Conservation (phyloP, 441 rosid genomes). For the Gossypium trilobum region DNA sequence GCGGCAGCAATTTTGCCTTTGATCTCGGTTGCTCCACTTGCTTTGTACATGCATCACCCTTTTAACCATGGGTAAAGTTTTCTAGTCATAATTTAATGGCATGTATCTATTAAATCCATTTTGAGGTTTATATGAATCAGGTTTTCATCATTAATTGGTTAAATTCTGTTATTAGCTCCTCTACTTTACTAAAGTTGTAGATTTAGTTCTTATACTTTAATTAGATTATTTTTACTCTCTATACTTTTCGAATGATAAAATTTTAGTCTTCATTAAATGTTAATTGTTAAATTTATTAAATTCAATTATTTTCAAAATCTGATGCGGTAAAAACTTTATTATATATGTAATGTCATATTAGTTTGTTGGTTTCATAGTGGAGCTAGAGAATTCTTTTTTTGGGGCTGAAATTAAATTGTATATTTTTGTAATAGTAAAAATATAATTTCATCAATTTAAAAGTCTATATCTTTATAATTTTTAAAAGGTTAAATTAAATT, state of each 20-base stretch:
- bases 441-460: too few species aligned
- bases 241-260: not conserved
- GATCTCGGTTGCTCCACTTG: constrained; percentile 37
- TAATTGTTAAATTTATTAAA: too few species aligned
- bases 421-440: too few species aligned
- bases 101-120: not conserved
- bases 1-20: constrained; percentile 50
- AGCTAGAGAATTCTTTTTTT: too few species aligned
- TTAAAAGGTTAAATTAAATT: too few species aligned
- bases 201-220: too few species aligned
- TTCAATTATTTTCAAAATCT: too few species aligned
- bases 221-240: too few species aligned
- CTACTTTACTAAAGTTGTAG: not conserved
- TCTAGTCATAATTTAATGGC: not conserved
- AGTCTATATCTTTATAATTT: too few species aligned
- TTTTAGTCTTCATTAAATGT: too few species aligned
- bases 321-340: too few species aligned
- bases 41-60: not conserved
- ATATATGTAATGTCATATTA: not conserved
- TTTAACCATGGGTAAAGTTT: not conserved
- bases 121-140: not conserved
- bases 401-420: too few species aligned
- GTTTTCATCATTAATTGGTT: not conserved
- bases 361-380: not conserved
- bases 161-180: not conserved